Conservation (phyloP, 2,329 filamentous ascomycete genomes). For the Diaporthe vexans region DNA sequence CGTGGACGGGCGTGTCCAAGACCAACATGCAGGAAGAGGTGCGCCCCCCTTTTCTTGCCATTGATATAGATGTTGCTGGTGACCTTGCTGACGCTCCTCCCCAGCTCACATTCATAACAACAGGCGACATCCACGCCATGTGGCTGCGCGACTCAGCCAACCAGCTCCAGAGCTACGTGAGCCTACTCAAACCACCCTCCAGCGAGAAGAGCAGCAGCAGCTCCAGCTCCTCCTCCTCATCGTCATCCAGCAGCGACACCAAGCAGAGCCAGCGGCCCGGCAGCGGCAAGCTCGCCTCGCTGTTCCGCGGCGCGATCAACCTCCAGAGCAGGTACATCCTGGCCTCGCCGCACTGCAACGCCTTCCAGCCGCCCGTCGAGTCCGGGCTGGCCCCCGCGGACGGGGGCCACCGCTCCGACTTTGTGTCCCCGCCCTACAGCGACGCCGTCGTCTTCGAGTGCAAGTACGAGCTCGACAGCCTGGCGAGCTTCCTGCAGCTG, state of each 20-base stretch:
- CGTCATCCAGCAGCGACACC: neutral
- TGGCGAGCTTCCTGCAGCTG: conserved; percentile 81
- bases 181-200: conserved; percentile 60
- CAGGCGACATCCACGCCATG: conserved; percentile 84
- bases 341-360: conserved; percentile 82
- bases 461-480: conserved; percentile 87
- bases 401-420: conserved; percentile 40
- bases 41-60: neutral
- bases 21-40: conserved; percentile 56
- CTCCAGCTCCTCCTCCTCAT: neutral
- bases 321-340: conserved; percentile 73
- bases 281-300: conserved; percentile 66
- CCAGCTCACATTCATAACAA: conserved; percentile 78
- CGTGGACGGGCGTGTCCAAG: conserved; percentile 74
- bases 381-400: conserved; percentile 63
- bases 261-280: neutral
- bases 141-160: conserved; percentile 84
- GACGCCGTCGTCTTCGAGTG: conserved; percentile 81
- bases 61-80: neutral
- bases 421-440: conserved; percentile 62
- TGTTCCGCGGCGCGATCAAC: conserved; percentile 76
- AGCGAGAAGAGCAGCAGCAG: conserved; percentile 4
- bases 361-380: conserved; percentile 82
- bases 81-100: neutral
- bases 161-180: conserved; percentile 74